phyloP scores from a whole-genome alignment of 2,329 filamentous ascomycete species.

The Sarocladium oryzae region DNA sequence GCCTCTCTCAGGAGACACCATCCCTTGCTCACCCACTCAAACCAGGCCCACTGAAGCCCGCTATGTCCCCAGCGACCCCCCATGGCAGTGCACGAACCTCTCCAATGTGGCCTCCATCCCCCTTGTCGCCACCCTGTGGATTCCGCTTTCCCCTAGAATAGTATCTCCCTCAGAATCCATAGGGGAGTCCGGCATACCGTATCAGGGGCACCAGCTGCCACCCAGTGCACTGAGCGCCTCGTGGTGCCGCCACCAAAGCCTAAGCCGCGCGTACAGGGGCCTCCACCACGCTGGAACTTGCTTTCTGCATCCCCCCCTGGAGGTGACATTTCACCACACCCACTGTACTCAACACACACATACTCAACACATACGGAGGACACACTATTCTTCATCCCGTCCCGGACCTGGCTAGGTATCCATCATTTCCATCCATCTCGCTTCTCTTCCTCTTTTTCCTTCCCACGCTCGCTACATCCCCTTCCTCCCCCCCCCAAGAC shows the following conservation, averaged over 20 bases:
- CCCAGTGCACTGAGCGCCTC: not conserved
- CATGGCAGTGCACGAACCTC: not conserved
- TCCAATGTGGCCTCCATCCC: not conserved
- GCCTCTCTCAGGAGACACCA: not conserved
- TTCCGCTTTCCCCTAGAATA: no score
- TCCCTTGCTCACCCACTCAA: not conserved
- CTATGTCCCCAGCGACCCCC: not conserved
- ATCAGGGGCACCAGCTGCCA: not conserved
- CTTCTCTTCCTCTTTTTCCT: conserved; percentile 5
- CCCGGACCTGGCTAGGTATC: not conserved
- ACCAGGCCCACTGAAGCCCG: conserved; percentile 3
- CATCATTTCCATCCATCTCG: not conserved
- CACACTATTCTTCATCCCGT: conserved; percentile 7
- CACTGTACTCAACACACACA: no score
- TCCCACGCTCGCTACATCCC: conserved; percentile 7
- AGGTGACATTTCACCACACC: no score
- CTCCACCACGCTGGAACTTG: not conserved
- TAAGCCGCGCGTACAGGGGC: not conserved
- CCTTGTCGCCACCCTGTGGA: not conserved
- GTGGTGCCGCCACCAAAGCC: not conserved
- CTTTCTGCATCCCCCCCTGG: not conserved
- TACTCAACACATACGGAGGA: not conserved
- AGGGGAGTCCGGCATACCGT: not conserved
- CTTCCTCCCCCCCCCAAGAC: not conserved
- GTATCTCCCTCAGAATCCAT: not conserved